phyloP scores from a whole-genome alignment of 805 yeast genomes.

The Pichia nakasei region DNA sequence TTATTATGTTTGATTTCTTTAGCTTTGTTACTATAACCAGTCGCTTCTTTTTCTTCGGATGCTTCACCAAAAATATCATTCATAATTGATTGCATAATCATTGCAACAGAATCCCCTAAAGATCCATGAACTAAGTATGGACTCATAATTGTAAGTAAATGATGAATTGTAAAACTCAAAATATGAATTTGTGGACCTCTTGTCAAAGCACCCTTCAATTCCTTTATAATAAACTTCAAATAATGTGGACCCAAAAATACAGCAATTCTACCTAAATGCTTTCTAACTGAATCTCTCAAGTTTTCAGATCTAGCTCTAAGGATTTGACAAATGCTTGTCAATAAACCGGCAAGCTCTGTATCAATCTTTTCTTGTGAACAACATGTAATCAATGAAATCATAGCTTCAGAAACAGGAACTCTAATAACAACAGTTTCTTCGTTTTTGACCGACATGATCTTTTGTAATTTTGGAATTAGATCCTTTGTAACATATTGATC shows the following conservation, averaged over 20 bases:
- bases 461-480: conserved; percentile 52
- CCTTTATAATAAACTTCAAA: conserved; percentile 65
- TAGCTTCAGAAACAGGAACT: conserved; percentile 74
- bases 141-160: conserved; percentile 47
- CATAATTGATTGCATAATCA: conserved; percentile 70
- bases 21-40: conserved; percentile 77
- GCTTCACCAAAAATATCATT: conserved; percentile 89
- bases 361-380: conserved; percentile 49
- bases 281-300: conserved; percentile 78
- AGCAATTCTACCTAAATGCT: conserved; percentile 59
- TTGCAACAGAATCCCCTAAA: conserved; percentile 51
- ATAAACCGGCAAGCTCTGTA: conserved; percentile 64
- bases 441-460: conserved; percentile 52
- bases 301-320: conserved; percentile 80
- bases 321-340: conserved; percentile 84
- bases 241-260: conserved; percentile 62
- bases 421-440: conserved; percentile 72
- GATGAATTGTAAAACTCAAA: conserved; percentile 79
- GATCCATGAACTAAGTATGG: conserved; percentile 52
- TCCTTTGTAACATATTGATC: conserved; percentile 45
- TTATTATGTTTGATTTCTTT: conserved; percentile 86
- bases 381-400: conserved; percentile 57
- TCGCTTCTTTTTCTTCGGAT: conserved; percentile 91
- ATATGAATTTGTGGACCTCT: conserved; percentile 94
- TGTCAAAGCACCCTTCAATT: conserved; percentile 66